Evolutionary conservation across 768 basidiomycete species (phyloP).

Genomic region (Trametes gibbosa): DNA sequence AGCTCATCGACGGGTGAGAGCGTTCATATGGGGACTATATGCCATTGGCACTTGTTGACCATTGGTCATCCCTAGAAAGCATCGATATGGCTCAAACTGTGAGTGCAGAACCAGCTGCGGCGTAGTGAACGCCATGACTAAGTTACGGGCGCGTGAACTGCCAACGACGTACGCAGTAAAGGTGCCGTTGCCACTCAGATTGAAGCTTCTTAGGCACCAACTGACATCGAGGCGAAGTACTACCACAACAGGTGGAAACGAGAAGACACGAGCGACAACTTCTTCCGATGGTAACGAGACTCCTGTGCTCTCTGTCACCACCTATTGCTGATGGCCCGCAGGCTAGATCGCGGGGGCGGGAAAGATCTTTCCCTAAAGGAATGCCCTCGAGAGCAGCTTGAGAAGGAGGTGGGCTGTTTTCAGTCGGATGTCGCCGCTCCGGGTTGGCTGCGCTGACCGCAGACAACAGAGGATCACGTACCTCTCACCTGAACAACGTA

Average conservation of each 20-base stretch:
- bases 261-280: slow-evolving; percentile 60
- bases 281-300: slow-evolving; percentile 53
- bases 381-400: slow-evolving; percentile 57
- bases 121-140: neutral
- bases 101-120: slow-evolving; percentile 25
- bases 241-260: slow-evolving; percentile 61
- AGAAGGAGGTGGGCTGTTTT: slow-evolving; percentile 45
- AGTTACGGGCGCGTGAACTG: neutral
- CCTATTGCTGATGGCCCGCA: slow-evolving; percentile 23
- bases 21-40: neutral
- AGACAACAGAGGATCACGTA: slow-evolving; percentile 43
- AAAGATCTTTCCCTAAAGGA: slow-evolving; percentile 54
- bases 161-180: slow-evolving; percentile 37
- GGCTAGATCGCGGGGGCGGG: slow-evolving; percentile 63
- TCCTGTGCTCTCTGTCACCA: neutral
- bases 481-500: slow-evolving; percentile 46
- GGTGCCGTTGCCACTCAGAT: slow-evolving; percentile 20
- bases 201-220: neutral
- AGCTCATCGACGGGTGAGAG: slow-evolving; percentile 55
- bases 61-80: slow-evolving; percentile 38
- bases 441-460: slow-evolving; percentile 1
- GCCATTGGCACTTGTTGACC: neutral
- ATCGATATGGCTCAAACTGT: slow-evolving; percentile 64
- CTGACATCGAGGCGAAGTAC: slow-evolving; percentile 34
- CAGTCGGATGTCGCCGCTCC: neutral